Percentiles rank a stretch among this genome's conserved stretches.
Evolutionary conservation across 192 early-diverging fungal species (phyloP).

Genomic region (Allomyces macrogynus): DNA sequence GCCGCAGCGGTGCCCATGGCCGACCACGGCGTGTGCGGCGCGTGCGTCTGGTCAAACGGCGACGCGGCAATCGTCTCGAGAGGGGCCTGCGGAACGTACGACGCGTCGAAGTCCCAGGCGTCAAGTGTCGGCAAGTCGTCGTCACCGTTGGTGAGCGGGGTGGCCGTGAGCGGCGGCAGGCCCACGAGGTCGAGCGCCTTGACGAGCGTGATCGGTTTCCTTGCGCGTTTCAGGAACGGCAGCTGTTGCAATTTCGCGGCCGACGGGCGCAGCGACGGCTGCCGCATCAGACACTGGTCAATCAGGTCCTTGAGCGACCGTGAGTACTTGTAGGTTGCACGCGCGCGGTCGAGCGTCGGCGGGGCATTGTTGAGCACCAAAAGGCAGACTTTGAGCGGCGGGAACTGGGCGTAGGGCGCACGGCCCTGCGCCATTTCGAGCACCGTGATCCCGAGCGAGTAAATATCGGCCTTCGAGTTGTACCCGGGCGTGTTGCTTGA

Average conservation of each 20-base stretch:
- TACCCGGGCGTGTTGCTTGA: slow-evolving; percentile 7
- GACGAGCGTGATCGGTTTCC: too few relatives aligned
- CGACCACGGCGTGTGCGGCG: too few relatives aligned
- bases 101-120: too few relatives aligned
- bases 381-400: slow-evolving; percentile 17
- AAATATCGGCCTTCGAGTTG: slow-evolving; percentile 30
- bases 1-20: too few relatives aligned
- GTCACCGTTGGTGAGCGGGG: too few relatives aligned
- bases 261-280: slow-evolving; percentile 35
- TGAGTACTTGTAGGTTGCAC: slow-evolving; percentile 47
- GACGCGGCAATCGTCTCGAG: too few relatives aligned
- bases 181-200: too few relatives aligned
- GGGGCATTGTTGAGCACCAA: slow-evolving; percentile 47
- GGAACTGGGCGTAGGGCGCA: slow-evolving; percentile 36
- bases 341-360: slow-evolving; percentile 57
- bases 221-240: slow-evolving; percentile 1
- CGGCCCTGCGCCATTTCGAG: slow-evolving; percentile 29
- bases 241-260: neutral
- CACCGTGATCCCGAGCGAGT: slow-evolving; percentile 34
- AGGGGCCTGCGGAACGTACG: too few relatives aligned
- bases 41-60: too few relatives aligned
- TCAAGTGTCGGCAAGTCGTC: too few relatives aligned
- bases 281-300: slow-evolving; percentile 55
- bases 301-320: slow-evolving; percentile 74
- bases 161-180: too few relatives aligned